Evolutionary conservation across 768 basidiomycete species (phyloP), one percentile per base, ranked within the genome.

Genomic region (Russula sp.): DNA sequence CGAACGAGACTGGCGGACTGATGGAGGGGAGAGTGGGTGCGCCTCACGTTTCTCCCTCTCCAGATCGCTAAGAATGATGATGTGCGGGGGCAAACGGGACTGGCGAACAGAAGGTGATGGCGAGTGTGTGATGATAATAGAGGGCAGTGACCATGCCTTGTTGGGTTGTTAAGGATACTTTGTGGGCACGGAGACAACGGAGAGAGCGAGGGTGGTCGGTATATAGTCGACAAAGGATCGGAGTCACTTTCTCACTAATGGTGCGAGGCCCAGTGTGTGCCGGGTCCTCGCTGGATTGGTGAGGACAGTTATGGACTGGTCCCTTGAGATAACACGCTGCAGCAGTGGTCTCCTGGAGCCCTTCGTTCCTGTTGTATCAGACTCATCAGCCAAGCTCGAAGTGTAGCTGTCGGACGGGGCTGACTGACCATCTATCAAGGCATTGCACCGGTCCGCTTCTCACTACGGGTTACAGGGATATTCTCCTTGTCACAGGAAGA

Each of bases 31-130:
- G 3, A 30, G 30, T 6, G 34, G 34, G 10, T 36, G 34, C 34
- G 34, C 34, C 34, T 36, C 34, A 13, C 34, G 42, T 20, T 42
- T 42, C 16, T 42, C 18, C 24, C 34, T 55, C 14, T 40, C 60
- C 22, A 22, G 57, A 34, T 60, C 51, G 49, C 9, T 60, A 10
- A 60, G 26, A 20, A 61, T 61, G 5, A 52, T 61, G 44, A 61
- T 26, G 10, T 18, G 49, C 20, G 38, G 49, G 1, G 52, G 32
- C 6, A 20, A 46, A 46, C n/a, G 44, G 44, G 44, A n/a, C 26
- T 30, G 44, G 46, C 13, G 46, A 26, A 40, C 56, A 11, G 55
- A n/a, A n/a, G 1, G n/a, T n/a, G n/a, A n/a, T n/a, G n/a, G n/a
- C n/a, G n/a, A n/a, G n/a, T n/a, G n/a, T n/a, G n/a, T n/a, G n/a